Evolutionary conservation across 192 early-diverging fungal genomes (phyloP).

Genomic region (Entomortierella chlamydospora): DNA sequence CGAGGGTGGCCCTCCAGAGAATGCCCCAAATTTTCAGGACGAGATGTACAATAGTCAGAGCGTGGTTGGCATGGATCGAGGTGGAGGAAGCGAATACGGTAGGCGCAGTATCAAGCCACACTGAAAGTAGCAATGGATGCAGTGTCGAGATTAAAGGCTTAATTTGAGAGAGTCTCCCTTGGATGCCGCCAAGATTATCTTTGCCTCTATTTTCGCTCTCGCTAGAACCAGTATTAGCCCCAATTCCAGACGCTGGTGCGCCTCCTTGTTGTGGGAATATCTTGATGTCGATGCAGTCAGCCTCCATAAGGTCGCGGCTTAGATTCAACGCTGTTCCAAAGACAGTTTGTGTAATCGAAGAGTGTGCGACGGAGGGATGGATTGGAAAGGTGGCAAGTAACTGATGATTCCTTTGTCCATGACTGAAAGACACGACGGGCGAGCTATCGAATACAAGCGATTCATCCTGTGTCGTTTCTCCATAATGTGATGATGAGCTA

Average conservation of each 20-base stretch:
- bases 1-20: slow-evolving; percentile 72
- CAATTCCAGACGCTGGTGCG: slow-evolving; percentile 19
- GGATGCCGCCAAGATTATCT: slow-evolving; percentile 39
- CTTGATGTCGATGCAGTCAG: slow-evolving; percentile 23
- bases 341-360: slow-evolving; percentile 10
- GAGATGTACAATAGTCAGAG: slow-evolving; percentile 71
- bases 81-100: slow-evolving; percentile 66
- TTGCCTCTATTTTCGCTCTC: slow-evolving; percentile 14
- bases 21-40: slow-evolving; percentile 75
- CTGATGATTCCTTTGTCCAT: slow-evolving; percentile 14
- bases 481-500: background rate
- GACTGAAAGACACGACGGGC: slow-evolving; percentile 34
- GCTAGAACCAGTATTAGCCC: slow-evolving; percentile 19
- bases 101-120: slow-evolving; percentile 84
- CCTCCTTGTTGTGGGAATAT: slow-evolving; percentile 35
- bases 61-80: slow-evolving; percentile 60
- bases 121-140: slow-evolving; percentile 76
- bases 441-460: slow-evolving; percentile 5
- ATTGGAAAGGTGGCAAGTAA: slow-evolving; percentile 24
- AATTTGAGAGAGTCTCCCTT: slow-evolving; percentile 34
- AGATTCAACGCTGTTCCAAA: slow-evolving; percentile 8
- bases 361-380: slow-evolving; percentile 12
- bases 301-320: background rate
- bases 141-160: slow-evolving; percentile 58
- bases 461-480: background rate